Base-by-base conservation (phyloP, 805 yeast genomes). In the Lachancea sp. region DNA sequence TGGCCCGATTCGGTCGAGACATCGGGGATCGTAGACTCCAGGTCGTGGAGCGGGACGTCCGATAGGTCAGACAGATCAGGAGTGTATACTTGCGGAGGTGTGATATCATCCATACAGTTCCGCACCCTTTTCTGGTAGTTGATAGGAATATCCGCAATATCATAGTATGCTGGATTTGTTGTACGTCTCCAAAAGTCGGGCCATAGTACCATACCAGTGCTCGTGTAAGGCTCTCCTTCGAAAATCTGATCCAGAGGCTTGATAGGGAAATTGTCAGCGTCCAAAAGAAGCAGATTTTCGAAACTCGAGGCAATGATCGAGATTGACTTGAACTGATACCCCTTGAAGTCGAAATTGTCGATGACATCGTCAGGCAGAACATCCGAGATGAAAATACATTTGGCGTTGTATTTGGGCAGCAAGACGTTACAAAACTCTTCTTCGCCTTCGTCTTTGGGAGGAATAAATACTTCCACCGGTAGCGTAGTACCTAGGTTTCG, bases 381-480 rank as follows among this genome's bases (percentile, higher is more conserved):
- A 53, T 78, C 73, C 19, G 72, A 60, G 56, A 79, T 63, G 22
- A 73, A 60, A 10, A 82, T 68, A 65, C 93, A 84, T 48, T 68
- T 72, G 1, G 86, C 89, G 47, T 79, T 75, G n/a, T 81, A 63
- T 19, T 59, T 54, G 0, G 95, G 93, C 53, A 86, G 69, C 2
- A 83, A 69, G 8, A 67, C 65, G 18, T 76, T 78, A 65, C 96
- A 88, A 42, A 81, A 71, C 46, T 81, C 84, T 31, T 78, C 72
- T 56, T 86, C 93, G 56, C 78, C 85, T 56, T 85, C 93, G 27
- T 74, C 74, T 17, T 72, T 68, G 32, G 77, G 73, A 8, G 95
- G 95, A 51, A 89, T 78, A 52, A 86, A 74, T 9, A 89, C 84
- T 68, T 89, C 96, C 17, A 89, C 79, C 0, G 96, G 96, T 31